Percentiles rank a stretch among this genome's conserved stretches.
These are phyloP conservation scores for Hypoxylon lienhwacheense DNA, from an alignment of 495 filamentous ascomycete species.

Conservation along the genomic window DNA sequence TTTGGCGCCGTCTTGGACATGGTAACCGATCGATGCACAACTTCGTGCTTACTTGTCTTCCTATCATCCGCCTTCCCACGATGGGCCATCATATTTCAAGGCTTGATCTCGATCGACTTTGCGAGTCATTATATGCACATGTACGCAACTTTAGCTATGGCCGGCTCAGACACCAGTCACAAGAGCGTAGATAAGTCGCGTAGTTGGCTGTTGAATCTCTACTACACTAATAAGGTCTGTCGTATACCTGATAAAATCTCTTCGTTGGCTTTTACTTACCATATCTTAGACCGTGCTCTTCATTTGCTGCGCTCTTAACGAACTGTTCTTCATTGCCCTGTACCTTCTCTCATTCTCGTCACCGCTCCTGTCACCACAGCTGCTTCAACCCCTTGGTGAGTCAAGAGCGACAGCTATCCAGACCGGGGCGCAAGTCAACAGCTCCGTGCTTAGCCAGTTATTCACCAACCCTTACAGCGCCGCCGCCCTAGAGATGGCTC, in stretches of 20 bases:
- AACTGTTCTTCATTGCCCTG: constrained; percentile 94
- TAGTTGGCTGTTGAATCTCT: constrained; percentile 83
- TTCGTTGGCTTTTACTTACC: constrained; percentile 15
- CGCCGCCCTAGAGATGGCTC: constrained; percentile 85
- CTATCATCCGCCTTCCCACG: constrained; percentile 87
- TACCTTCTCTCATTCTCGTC: constrained; percentile 97
- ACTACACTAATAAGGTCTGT: constrained; percentile 93
- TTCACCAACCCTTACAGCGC: constrained; percentile 87
- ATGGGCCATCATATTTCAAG: constrained; percentile 91
- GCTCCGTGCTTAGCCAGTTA: constrained; percentile 62
- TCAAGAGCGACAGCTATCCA: constrained; percentile 56
- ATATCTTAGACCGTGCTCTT: constrained; percentile 79
- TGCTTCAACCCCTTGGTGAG: constrained; percentile 58
- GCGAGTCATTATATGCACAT: constrained; percentile 99
- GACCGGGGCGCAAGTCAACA: constrained; percentile 66
- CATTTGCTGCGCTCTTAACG: constrained; percentile 85
- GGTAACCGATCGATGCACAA: constrained; percentile 89
- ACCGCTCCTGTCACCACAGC: constrained; percentile 78
- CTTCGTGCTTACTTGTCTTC: constrained; percentile 90
- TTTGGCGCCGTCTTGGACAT: constrained; percentile 98
- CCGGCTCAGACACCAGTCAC: constrained; percentile 75
- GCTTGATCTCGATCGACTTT: constrained; percentile 85
- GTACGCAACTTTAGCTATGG: constrained; percentile 88
- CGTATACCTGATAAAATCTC: neutral
- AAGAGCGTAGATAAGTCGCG: constrained; percentile 86